These are phyloP conservation scores for Zymoseptoria tritici DNA, from an alignment of 2,329 filamentous ascomycete species.

Conservation along the genomic window DNA sequence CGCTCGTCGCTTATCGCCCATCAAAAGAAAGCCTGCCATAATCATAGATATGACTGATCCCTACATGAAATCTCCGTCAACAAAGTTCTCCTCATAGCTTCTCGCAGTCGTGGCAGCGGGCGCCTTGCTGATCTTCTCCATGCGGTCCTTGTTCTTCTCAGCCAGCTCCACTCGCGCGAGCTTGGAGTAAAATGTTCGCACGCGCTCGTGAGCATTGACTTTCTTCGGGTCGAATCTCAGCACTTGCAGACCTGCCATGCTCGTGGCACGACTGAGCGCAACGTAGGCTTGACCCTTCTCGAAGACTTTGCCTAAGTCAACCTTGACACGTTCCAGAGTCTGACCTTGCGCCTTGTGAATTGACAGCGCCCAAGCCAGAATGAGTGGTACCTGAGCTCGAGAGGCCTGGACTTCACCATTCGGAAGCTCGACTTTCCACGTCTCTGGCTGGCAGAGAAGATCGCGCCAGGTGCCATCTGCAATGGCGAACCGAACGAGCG, in stretches of 20 bases:
- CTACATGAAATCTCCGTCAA: slow-evolving; percentile 15
- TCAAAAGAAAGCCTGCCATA: not conserved
- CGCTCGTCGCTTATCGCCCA: not conserved
- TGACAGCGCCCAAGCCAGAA: slow-evolving; percentile 91
- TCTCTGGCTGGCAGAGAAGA: slow-evolving; percentile 76
- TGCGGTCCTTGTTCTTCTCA: slow-evolving; percentile 29
- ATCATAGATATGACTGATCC: not conserved
- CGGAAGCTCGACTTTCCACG: slow-evolving; percentile 96
- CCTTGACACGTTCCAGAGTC: slow-evolving; percentile 86
- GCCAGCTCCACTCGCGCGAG: slow-evolving; percentile 61
- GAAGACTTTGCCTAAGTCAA: slow-evolving; percentile 85
- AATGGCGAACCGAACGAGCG: slow-evolving; percentile 75
- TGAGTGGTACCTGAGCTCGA: slow-evolving; percentile 67
- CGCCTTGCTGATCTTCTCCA: slow-evolving; percentile 24
- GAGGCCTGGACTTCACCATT: slow-evolving; percentile 90
- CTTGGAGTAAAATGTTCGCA: slow-evolving; percentile 77
- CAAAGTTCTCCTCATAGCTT: slow-evolving; percentile 27
- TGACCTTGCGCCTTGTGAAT: slow-evolving; percentile 98
- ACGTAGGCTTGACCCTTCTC: slow-evolving; percentile 98
- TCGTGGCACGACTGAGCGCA: slow-evolving; percentile 85
- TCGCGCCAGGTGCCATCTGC: slow-evolving; percentile 68
- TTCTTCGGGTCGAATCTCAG: slow-evolving; percentile 80
- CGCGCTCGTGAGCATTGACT: slow-evolving; percentile 87
- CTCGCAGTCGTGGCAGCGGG: slow-evolving; percentile 21
- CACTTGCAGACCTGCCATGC: slow-evolving; percentile 79